Base-by-base conservation (phyloP, 176 grass and related monocot species). In the Eragrostis nindensis region DNA sequence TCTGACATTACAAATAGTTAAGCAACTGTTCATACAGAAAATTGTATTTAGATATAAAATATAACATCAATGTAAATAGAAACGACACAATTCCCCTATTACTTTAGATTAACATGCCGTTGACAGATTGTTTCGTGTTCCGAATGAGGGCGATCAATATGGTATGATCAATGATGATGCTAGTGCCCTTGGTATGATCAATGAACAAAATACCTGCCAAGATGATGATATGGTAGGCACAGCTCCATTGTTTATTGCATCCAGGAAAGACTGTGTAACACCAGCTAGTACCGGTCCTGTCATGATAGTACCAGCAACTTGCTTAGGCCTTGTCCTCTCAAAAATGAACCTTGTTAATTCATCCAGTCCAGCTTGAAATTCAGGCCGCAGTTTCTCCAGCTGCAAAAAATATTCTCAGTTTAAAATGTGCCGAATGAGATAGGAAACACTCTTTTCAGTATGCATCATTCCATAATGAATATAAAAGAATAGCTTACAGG, bases 191-290 rank as follows among this genome's bases (percentile, higher is more conserved):
- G 21, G 67, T 76, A 71, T 22, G 17, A 17, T 46, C 40, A 30
- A 79, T 45, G 32, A 40, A 65, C n/a, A 82, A 70, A 61, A 88
- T 80, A 94, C 92, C 92, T 94, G 92, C 92, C 92, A 94, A 32
- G 92, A 94, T 45, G 92, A 94, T 64, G 88, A 86, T 88, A 94
- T 94, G 17, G 82, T 88, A 63, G 92, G 92, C 13, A 94, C 92
- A 68, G 92, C 92, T 62, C 92, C 92, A 52, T 94, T 94, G 59
- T 94, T 94, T 62, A 94, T 86, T 66, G 88, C 92, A 86, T 94
- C 92, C 78, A 94, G 7, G 70, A 94, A 94, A 36, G 85, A 91
- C 46, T 91, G 88, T 63, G 86, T 84, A 66, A 94, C 55, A 74
- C 88, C 88, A 71, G 88, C 88, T 62, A 94, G 82, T 62, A 94